Conservation (phyloP, 2,329 filamentous ascomycete species). For the Aspergillus eucalypticola region DNA sequence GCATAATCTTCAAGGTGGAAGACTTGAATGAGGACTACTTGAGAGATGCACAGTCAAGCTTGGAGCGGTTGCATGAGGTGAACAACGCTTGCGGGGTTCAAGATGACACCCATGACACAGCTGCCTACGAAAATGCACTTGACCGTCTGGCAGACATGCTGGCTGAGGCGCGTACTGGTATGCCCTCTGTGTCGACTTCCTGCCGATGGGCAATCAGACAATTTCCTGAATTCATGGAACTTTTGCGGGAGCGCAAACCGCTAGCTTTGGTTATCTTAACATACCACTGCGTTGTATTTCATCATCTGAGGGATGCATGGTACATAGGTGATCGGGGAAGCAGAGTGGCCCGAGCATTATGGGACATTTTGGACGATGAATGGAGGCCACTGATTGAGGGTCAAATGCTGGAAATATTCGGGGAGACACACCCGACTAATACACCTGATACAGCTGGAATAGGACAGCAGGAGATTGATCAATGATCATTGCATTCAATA, state of each 20-base stretch:
- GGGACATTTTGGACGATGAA: conserved; percentile 32
- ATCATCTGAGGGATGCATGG: conserved; percentile 61
- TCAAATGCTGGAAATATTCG: conserved; percentile 35
- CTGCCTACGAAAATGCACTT: conserved; percentile 28
- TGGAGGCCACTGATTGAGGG: conserved; percentile 34
- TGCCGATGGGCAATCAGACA: conserved; percentile 42
- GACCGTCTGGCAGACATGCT: conserved; percentile 31
- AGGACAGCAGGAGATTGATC: not conserved
- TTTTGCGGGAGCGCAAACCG: conserved; percentile 39
- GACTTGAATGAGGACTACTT: conserved; percentile 24
- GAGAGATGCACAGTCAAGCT: conserved; percentile 19
- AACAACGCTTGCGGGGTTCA: conserved; percentile 27
- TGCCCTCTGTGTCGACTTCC: conserved; percentile 54
- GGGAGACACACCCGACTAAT: conserved; percentile 19
- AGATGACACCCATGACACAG: conserved; percentile 26
- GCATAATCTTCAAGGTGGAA: conserved; percentile 29
- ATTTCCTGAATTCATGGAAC: conserved; percentile 36
- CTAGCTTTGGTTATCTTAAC: conserved; percentile 59
- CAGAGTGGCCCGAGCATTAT: conserved; percentile 65
- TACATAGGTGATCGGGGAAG: conserved; percentile 68
- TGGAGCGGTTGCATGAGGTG: conserved; percentile 28
- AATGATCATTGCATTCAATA: not conserved
- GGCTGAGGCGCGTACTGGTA: conserved; percentile 36
- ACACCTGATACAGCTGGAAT: not conserved
- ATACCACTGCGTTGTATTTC: conserved; percentile 61